These are phyloP conservation scores for Salvia rosmarinus DNA, from an alignment of 257 asterid species.

Conservation along the genomic window DNA sequence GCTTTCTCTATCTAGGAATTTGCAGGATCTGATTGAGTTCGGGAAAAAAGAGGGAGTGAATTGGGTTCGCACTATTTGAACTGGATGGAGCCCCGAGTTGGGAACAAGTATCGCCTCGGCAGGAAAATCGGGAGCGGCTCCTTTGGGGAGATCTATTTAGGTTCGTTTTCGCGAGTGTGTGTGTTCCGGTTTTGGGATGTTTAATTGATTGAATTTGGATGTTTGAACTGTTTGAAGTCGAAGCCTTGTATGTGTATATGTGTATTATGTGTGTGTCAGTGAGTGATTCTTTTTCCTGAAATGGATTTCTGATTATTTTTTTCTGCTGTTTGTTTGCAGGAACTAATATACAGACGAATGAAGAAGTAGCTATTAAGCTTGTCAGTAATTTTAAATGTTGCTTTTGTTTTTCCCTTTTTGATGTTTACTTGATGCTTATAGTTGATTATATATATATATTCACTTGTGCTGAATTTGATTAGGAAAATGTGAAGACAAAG, in stretches of 20 bases:
- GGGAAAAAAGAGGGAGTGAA: neutral
- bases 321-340: constrained; percentile 42
- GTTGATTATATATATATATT: neutral
- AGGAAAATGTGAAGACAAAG: constrained; percentile 89
- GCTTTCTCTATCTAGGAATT: constrained; percentile 22
- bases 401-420: neutral
- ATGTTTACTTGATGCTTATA: neutral
- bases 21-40: constrained; percentile 20
- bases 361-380: constrained; percentile 90
- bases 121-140: constrained; percentile 94
- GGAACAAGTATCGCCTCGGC: constrained; percentile 78
- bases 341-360: constrained; percentile 78
- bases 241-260: neutral
- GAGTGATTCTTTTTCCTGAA: neutral
- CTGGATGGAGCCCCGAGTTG: constrained; percentile 89
- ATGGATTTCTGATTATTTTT: neutral
- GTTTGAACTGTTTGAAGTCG: constrained; percentile 12
- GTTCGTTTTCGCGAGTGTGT: constrained; percentile 35
- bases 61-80: constrained; percentile 24
- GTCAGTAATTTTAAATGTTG: constrained; percentile 46
- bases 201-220: constrained; percentile 11
- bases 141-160: constrained; percentile 92
- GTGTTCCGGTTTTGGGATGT: neutral
- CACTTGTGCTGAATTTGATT: constrained; percentile 30
- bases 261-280: neutral